These are phyloP conservation scores for Cryptosporidium parvum DNA, from an alignment of 169 alveolate species.

Conservation along the genomic window DNA sequence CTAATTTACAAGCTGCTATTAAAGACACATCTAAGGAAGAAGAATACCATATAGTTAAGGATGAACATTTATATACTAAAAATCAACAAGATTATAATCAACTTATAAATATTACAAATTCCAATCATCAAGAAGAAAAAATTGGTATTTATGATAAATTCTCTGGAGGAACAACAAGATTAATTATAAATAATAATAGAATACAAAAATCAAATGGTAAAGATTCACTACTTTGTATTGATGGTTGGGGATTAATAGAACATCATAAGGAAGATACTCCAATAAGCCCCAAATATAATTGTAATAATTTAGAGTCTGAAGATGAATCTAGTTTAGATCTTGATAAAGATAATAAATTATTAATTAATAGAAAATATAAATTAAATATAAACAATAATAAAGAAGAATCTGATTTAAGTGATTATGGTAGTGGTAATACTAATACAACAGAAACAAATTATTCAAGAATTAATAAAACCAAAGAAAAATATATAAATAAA, in stretches of 20 bases:
- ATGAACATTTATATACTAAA: neutral
- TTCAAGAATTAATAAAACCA: neutral
- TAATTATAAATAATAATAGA: neutral
- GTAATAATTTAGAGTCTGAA: neutral
- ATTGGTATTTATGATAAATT: constrained; percentile 1
- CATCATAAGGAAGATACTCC: neutral
- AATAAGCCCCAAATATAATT: neutral
- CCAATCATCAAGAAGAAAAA: neutral
- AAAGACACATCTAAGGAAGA: neutral
- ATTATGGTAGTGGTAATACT: neutral
- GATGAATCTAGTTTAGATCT: neutral
- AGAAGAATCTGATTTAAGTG: neutral
- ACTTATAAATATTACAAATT: too few species aligned
- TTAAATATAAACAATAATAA: too few species aligned
- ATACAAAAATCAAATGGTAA: neutral
- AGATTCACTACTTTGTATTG: neutral
- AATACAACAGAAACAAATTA: neutral
- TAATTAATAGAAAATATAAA: neutral
- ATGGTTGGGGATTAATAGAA: constrained; percentile 67
- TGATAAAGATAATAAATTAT: neutral
- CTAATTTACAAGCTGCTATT: neutral
- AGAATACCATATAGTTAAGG: neutral
- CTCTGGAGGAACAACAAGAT: constrained; percentile 42
- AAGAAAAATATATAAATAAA: neutral
- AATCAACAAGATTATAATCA: neutral